phyloP scores from a whole-genome alignment of 2,329 filamentous ascomycete genomes.

The Tricladium varicosporioides region DNA sequence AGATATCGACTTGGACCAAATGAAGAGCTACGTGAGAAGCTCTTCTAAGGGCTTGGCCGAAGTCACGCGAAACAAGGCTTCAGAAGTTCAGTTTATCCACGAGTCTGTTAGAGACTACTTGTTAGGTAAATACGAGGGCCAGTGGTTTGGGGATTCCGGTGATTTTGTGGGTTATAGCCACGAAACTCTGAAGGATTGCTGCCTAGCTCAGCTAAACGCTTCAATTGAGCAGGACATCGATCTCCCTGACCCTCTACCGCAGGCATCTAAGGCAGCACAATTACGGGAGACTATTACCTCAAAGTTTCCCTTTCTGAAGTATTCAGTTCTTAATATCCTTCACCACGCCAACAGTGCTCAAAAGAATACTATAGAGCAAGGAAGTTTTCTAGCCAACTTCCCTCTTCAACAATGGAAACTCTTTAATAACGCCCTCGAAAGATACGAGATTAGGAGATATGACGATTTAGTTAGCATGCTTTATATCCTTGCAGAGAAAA shows the following conservation, averaged over 20 bases:
- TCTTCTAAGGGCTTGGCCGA: conserved; percentile 44
- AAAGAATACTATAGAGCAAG: conserved; percentile 32
- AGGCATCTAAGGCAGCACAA: conserved; percentile 14
- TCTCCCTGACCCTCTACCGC: conserved; percentile 14
- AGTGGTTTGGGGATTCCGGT: conserved; percentile 16
- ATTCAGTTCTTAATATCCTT: conserved; percentile 41
- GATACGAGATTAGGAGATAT: conserved; percentile 27
- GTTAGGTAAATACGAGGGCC: conserved; percentile 33
- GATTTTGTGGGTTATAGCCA: conserved; percentile 26
- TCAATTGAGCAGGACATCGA: conserved; percentile 13
- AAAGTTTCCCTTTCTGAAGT: conserved; percentile 46
- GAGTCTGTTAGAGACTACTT: conserved; percentile 42
- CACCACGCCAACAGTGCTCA: conserved; percentile 41
- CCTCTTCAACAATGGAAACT: conserved; percentile 31
- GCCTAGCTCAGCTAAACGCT: conserved; percentile 23
- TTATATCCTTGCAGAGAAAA: conserved; percentile 39
- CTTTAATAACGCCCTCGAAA: conserved; percentile 34
- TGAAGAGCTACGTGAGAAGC: conserved; percentile 37
- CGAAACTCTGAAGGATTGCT: conserved; percentile 25
- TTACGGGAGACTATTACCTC: conserved; percentile 22
- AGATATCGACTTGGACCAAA: conserved; percentile 29
- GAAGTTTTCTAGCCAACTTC: conserved; percentile 35
- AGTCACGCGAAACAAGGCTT: conserved; percentile 30
- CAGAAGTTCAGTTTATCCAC: conserved; percentile 41
- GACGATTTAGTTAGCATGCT: conserved; percentile 25